Percentiles rank a stretch among this genome's conserved stretches.
Evolutionary conservation across 768 basidiomycete genomes (phyloP).

Genomic region (Rhizopogon roseolus): DNA sequence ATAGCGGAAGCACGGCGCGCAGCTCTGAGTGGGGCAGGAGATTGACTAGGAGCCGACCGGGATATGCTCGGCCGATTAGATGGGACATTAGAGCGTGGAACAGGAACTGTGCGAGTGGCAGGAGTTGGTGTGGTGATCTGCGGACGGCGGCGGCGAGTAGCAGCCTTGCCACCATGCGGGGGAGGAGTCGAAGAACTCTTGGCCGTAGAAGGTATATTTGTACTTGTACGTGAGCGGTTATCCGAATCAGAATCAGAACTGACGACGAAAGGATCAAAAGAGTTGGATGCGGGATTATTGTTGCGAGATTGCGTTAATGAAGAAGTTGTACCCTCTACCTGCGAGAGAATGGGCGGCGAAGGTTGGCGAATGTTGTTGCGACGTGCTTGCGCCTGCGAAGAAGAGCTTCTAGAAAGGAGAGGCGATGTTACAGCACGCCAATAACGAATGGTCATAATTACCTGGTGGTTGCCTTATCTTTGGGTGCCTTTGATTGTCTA

Average conservation of each 20-base stretch:
- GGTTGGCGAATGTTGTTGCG: slow-evolving; percentile 57
- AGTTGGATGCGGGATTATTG: slow-evolving; percentile 32
- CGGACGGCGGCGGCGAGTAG: slow-evolving; percentile 52
- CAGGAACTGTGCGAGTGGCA: slow-evolving; percentile 41
- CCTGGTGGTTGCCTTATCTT: slow-evolving; percentile 42
- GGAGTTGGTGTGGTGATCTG: slow-evolving; percentile 33
- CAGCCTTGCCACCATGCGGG: slow-evolving; percentile 53
- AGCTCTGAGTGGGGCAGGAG: slow-evolving; percentile 27
- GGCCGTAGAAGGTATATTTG: slow-evolving; percentile 23
- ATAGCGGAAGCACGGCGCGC: slow-evolving; percentile 29
- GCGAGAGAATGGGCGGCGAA: slow-evolving; percentile 57
- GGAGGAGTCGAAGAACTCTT: slow-evolving; percentile 25
- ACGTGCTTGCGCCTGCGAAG: slow-evolving; percentile 38
- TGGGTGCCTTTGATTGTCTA: slow-evolving; percentile 32
- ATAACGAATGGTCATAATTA: slow-evolving; percentile 14
- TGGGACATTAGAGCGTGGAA: slow-evolving; percentile 31
- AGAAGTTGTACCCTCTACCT: slow-evolving; percentile 52
- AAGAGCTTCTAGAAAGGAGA: slow-evolving; percentile 36
- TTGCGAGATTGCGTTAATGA: slow-evolving; percentile 20
- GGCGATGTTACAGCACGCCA: neutral
- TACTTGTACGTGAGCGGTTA: slow-evolving; percentile 29
- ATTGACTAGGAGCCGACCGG: slow-evolving; percentile 48
- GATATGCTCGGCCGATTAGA: slow-evolving; percentile 30
- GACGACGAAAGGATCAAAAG: slow-evolving; percentile 45
- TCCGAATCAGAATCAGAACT: slow-evolving; percentile 41